These are phyloP conservation scores for Saccharomyces pastorianus DNA, from an alignment of 1,139 yeast species.

Conservation along the genomic window DNA sequence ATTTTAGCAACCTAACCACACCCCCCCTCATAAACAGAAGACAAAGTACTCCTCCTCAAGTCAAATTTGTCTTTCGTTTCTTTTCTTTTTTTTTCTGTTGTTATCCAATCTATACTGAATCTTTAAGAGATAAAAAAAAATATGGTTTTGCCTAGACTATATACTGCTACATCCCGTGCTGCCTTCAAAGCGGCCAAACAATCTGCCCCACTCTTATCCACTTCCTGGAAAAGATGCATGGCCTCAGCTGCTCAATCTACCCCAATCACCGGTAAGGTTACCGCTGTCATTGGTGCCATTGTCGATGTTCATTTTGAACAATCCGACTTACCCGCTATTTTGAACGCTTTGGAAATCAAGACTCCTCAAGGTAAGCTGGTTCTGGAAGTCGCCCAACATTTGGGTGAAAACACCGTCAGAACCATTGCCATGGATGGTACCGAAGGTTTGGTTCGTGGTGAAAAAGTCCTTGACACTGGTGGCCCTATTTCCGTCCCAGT, in stretches of 20 bases:
- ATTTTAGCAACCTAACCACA: not conserved
- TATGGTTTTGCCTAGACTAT: conserved; percentile 84
- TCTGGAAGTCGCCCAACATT: conserved; percentile 97
- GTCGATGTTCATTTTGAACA: conserved; percentile 98
- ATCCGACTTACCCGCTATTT: conserved; percentile 93
- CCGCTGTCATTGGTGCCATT: conserved; percentile 99
- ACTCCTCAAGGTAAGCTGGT: conserved; percentile 64
- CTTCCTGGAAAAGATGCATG: conserved; percentile 59
- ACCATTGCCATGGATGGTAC: conserved; percentile 99
- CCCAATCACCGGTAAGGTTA: conserved; percentile 77
- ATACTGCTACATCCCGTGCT: conserved; percentile 80
- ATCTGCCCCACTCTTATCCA: conserved; percentile 44
- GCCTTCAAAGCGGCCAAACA: conserved; percentile 89
- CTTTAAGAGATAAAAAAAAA: not conserved
- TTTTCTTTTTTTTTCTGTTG: conserved; percentile 1
- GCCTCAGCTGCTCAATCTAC: conserved; percentile 78
- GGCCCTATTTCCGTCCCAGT: conserved; percentile 98
- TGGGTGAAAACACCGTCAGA: conserved; percentile 99
- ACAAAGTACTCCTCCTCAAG: not conserved
- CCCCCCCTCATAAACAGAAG: not conserved
- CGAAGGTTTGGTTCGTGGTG: conserved; percentile 99
- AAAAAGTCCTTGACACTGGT: conserved; percentile 86
- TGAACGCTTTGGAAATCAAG: conserved; percentile 89
- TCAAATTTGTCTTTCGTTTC: conserved; percentile 1
- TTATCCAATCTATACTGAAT: not conserved